Evolutionary conservation across 192 early-diverging fungal genomes (phyloP), one percentile per base, ranked within the genome.

Genomic region (Coemansia sp.): DNA sequence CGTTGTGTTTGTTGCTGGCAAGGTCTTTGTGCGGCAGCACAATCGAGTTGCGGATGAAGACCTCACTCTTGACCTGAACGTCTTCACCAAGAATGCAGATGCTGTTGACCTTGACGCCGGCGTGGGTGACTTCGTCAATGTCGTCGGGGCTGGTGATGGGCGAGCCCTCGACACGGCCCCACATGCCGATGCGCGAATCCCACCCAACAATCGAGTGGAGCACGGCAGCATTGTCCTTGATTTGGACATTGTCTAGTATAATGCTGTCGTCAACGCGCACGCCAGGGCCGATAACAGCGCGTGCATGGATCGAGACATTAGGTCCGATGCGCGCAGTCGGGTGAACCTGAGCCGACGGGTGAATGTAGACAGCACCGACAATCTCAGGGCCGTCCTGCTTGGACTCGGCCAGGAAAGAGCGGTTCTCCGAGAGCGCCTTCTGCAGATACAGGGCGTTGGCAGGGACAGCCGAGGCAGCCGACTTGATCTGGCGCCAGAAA

Each of bases 401-500:
- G 57, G 78, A 40, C 44, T 55, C 41, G 9, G 63, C 55, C 23
- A 81, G 80, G 53, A 80, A 81, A 21, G 87, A 82, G 47, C 87
- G 64, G 68, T 82, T 81, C n/a, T 88, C 82, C 14, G 78, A 71
- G 39, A 83, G 71, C 27, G 87, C 85, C 66, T 95, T 84, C 63
- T 96, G 91, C 67, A 99, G 83, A 64, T 95, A 97, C 55, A 90
- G 72, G 4, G 90, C 87, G 73, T 99, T 99, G 40, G 93, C 95
- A 50, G 93, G 89, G 40, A 99, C 91, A 21, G 93, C 89, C 38
- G 94, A 96, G 51, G 89, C 85, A 24, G 91, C 91, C 21, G 94
- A 93, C 71, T 99, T 99, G 74, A 99, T 91, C 73, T 94, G 92
- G 69, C 92, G 91, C 96, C 96, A 99, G 67, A 95, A 94, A 56